phyloP scores from a whole-genome alignment of 306 rosid genomes.

The Glycine latifolia region DNA sequence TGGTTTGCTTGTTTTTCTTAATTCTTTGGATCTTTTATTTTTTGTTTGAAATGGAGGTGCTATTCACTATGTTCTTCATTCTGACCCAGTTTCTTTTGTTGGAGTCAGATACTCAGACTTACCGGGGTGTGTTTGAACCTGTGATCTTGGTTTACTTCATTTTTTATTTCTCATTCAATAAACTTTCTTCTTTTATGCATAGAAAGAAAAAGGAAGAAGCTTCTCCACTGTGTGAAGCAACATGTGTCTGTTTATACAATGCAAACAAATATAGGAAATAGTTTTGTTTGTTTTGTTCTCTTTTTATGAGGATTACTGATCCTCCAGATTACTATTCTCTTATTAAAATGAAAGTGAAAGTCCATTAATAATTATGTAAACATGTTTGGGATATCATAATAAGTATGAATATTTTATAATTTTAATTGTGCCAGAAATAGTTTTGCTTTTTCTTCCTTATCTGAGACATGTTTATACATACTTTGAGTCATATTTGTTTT shows the following conservation, averaged over 20 bases:
- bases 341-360: not conserved
- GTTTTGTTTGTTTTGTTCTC: not conserved
- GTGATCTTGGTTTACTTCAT: too few relatives aligned
- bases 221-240: not conserved
- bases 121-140: not conserved
- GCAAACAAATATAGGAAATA: not conserved
- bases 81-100: not conserved
- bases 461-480: not conserved
- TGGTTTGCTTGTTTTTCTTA: not conserved
- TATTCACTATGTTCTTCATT: not conserved
- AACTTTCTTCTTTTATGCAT: too few relatives aligned
- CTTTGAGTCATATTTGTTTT: too few relatives aligned
- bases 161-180: not conserved
- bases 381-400: not conserved
- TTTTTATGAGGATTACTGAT: not conserved
- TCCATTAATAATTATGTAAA: too few relatives aligned
- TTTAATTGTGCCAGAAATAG: not conserved
- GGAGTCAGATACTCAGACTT: not conserved
- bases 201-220: not conserved
- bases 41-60: not conserved
- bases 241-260: not conserved
- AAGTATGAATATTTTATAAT: constrained; percentile 1
- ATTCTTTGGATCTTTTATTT: not conserved
- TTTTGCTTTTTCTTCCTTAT: constrained; percentile 1
- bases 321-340: too few relatives aligned